Conservation (phyloP, 2,329 filamentous ascomycete genomes). For the Zopfia rhizophila region DNA sequence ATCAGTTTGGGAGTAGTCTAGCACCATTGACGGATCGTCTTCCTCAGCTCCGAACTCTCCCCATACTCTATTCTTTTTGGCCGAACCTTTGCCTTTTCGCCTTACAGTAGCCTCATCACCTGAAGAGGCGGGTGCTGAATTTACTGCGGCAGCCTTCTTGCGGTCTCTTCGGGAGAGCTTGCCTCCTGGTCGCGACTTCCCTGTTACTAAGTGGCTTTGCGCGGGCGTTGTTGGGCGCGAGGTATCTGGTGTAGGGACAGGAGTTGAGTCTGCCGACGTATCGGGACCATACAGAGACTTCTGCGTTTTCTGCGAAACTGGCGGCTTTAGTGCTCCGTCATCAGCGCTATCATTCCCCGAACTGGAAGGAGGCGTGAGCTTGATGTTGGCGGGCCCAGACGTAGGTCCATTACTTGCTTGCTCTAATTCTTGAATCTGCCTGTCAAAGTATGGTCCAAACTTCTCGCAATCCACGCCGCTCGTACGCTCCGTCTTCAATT, state of each 20-base stretch:
- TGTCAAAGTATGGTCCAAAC: slow-evolving; percentile 95
- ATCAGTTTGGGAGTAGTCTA: slow-evolving; percentile 86
- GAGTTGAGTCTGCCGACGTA: slow-evolving; percentile 74
- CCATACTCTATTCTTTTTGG: slow-evolving; percentile 92
- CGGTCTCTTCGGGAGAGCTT: slow-evolving; percentile 85
- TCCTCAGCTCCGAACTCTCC: slow-evolving; percentile 91
- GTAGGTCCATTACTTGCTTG: slow-evolving; percentile 57
- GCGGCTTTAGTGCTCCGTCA: slow-evolving; percentile 64
- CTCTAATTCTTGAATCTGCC: slow-evolving; percentile 86
- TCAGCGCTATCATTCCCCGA: slow-evolving; percentile 59
- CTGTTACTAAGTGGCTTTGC: slow-evolving; percentile 73
- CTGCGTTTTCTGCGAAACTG: slow-evolving; percentile 59
- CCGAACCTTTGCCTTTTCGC: slow-evolving; percentile 68
- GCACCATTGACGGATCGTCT: slow-evolving; percentile 76
- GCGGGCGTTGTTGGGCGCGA: slow-evolving; percentile 83
- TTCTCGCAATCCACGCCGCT: slow-evolving; percentile 77
- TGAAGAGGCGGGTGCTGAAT: slow-evolving; percentile 75
- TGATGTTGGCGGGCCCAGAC: slow-evolving; percentile 43
- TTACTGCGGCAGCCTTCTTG: slow-evolving; percentile 67
- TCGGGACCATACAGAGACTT: slow-evolving; percentile 46
- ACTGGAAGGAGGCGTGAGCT: slow-evolving; percentile 64
- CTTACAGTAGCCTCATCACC: slow-evolving; percentile 77
- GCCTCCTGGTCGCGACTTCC: slow-evolving; percentile 76
- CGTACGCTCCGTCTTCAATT: slow-evolving; percentile 82
- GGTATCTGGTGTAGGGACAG: slow-evolving; percentile 74